Base-by-base conservation (phyloP, 2,329 filamentous ascomycete species). In the Neoscytalidium dimidiatum region DNA sequence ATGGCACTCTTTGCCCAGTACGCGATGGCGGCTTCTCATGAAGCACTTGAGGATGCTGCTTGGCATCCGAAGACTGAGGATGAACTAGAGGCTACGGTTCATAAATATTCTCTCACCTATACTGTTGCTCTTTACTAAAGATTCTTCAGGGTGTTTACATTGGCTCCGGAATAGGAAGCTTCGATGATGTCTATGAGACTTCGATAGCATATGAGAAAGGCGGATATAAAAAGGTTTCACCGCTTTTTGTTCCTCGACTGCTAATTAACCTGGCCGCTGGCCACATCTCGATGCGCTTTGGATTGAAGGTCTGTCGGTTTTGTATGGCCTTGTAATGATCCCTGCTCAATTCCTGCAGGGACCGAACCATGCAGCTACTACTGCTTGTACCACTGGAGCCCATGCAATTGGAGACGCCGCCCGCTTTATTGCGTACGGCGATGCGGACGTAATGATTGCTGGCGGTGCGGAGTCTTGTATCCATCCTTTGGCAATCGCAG, bases 401-500 rank as follows among this genome's bases (percentile, higher is more conserved):
- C 95, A 99, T 79, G 93, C 94, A 1, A 89, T 99, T 57, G 95
- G 94, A 19, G 95, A 99, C 76, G 95, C 95, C 5, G 89, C 91
- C n/a, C 88, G 94, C 19, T 92, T 97, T 75, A 94, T 99, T 67
- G 87, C 90, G n/a, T 89, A 89, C 73, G 94, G 93, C 6, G 94
- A 98, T 75, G 94, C 94, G 51, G 86, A 97, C 76, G 90, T 98
- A 63, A 98, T 99, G 93, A 80, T 99, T 8, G 93, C 95, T n/a
- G 95, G 95, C 46, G 94, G 94, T 29, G 88, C 94, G 8, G 95
- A 99, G 78, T 93, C 94, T 0, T 99, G 95, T 76, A 94, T 99
- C 64, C 94, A 99, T 74, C 95, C 95, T 9, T 84, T 99, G 48
- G 92, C 94, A 1, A 90, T 98, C 70, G 92, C 94, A 6, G 95